These are phyloP conservation scores for Psilocybe tampanensis DNA, from an alignment of 768 basidiomycete species.

Conservation along the genomic window DNA sequence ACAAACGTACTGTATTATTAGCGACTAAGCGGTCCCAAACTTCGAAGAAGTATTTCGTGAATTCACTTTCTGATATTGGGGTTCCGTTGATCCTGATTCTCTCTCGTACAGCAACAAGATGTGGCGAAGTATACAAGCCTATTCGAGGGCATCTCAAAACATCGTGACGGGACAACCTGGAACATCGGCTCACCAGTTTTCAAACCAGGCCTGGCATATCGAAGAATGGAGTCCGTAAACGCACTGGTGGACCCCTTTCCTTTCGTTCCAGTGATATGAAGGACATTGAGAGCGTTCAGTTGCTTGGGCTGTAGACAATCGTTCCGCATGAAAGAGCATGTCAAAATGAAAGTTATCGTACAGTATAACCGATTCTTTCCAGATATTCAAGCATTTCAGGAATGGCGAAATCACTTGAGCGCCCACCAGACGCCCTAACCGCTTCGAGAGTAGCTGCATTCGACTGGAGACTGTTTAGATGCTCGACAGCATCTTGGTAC, in stretches of 20 bases:
- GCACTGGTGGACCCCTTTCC: constrained; percentile 98
- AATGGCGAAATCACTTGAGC: constrained; percentile 64
- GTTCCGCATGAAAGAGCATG: constrained; percentile 12
- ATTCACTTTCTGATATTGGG: constrained; percentile 86
- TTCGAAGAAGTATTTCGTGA: constrained; percentile 92
- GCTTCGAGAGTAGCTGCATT: constrained; percentile 94
- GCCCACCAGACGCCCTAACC: constrained; percentile 71
- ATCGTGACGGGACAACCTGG: neutral
- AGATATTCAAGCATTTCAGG: constrained; percentile 93
- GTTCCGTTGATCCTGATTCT: constrained; percentile 91
- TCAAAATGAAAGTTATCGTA: constrained; percentile 37
- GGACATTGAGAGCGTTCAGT: constrained; percentile 86
- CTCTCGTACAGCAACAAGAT: constrained; percentile 94
- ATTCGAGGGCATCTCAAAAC: neutral
- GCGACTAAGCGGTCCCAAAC: constrained; percentile 85
- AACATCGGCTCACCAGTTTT: constrained; percentile 69
- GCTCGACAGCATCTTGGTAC: constrained; percentile 74
- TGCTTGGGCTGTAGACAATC: constrained; percentile 62
- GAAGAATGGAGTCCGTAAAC: constrained; percentile 85
- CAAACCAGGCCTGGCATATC: constrained; percentile 71
- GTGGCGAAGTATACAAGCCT: constrained; percentile 97
- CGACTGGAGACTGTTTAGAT: constrained; percentile 81
- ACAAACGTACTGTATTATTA: constrained; percentile 55
- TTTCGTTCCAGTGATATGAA: constrained; percentile 98
- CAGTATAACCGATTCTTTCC: constrained; percentile 81